Base-by-base conservation (phyloP, 768 basidiomycete species). In the Suillus ampliporus region DNA sequence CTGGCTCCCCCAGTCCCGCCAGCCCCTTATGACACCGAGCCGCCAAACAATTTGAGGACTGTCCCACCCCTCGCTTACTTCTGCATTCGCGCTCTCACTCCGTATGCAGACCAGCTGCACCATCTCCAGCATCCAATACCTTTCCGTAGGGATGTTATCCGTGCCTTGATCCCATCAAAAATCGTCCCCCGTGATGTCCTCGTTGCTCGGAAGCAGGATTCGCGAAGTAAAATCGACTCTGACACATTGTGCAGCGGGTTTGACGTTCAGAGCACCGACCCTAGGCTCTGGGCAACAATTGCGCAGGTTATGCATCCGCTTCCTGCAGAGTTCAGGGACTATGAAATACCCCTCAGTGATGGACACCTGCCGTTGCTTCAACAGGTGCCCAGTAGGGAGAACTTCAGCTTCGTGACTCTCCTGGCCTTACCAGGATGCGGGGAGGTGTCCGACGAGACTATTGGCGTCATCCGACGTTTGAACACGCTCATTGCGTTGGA, bases 331-430 rank as follows among this genome's bases (percentile, higher is more conserved):
- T 61, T 60, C 38, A 51, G 62, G 50, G 66, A 72, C 48, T 26
- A 77, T 86, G 60, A 72, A 21, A 71, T 89, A 17, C 82, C 87
- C 4, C 82, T 91, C 34, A 76, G 81, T 1, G 86, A 91, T 67
- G 68, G 69, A 7, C 79, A 86, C 64, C 74, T 89, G 0, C 83
- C 83, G 3, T 74, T 84, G 15, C 81, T 92, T 14, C 89, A 90
- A 65, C 65, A 65, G 17, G 83, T 92, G 46, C 81, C 82, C 2
- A 75, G 80, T 48, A 85, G 87, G 0, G 68, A 79, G 3, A 68
- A 82, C 26, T 93, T 91, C 71, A 79, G 89, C 3, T 79, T 93
- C 37, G 64, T 92, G 58, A 89, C 90, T 6, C 71, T 90, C 13
- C 72, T 94, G 26, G 81, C 89, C 52, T 76, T 93, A 10, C 80